Conservation (phyloP, 768 basidiomycete genomes). For the Termitomyces sp. region DNA sequence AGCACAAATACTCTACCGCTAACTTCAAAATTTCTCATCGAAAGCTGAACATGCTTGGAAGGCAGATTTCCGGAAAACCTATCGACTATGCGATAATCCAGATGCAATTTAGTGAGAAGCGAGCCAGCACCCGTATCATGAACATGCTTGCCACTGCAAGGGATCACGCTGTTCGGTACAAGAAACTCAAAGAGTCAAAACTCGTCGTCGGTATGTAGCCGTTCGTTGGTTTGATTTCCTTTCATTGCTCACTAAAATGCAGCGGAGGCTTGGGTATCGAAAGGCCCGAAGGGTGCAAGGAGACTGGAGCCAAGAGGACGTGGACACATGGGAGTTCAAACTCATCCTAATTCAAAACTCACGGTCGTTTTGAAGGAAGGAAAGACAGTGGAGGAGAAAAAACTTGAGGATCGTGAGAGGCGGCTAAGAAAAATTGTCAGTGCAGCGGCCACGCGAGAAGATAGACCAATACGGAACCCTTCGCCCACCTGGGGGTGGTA, state of each 20-base stretch:
- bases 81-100: conserved; percentile 95
- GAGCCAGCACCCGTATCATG: conserved; percentile 79
- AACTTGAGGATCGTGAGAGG: conserved; percentile 54
- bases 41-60: conserved; percentile 84
- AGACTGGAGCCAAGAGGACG: conserved; percentile 81
- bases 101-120: conserved; percentile 94
- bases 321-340: conserved; percentile 71
- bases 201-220: conserved; percentile 73
- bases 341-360: conserved; percentile 70
- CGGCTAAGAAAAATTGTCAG: conserved; percentile 76
- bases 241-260: conserved; percentile 2
- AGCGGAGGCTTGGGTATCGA: conserved; percentile 96
- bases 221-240: neutral
- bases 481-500: conserved; percentile 78
- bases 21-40: conserved; percentile 92
- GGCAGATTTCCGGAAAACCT: conserved; percentile 85
- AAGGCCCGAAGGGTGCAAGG: conserved; percentile 59
- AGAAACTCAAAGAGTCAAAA: conserved; percentile 63
- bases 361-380: conserved; percentile 78
- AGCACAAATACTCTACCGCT: conserved; percentile 94
- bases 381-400: conserved; percentile 65
- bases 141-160: conserved; percentile 85
- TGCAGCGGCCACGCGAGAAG: conserved; percentile 73
- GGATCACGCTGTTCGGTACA: conserved; percentile 75
- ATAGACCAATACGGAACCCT: conserved; percentile 72